These are phyloP conservation scores for Mrakia gelida DNA, from an alignment of 768 basidiomycete species.

Conservation along the genomic window DNA sequence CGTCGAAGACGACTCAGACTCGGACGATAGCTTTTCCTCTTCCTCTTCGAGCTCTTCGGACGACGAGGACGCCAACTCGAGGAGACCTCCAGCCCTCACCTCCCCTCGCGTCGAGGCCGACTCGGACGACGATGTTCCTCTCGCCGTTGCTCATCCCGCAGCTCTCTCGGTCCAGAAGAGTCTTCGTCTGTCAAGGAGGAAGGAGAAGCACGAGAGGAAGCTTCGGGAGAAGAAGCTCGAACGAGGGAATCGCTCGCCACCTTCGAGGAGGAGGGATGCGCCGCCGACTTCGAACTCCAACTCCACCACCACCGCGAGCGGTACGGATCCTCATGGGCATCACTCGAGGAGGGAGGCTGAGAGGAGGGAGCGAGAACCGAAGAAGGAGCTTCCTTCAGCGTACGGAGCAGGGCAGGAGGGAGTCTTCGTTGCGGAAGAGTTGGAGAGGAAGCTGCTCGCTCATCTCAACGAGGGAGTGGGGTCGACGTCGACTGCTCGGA, in stretches of 20 bases:
- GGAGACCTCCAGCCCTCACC: background rate
- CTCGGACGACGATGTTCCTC: conserved; percentile 65
- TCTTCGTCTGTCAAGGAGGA: conserved; percentile 52
- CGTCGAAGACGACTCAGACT: background rate
- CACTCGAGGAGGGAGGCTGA: background rate
- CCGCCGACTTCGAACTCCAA: conserved; percentile 8
- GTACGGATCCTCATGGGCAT: too few relatives aligned
- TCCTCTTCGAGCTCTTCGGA: background rate
- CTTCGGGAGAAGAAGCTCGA: conserved; percentile 14
- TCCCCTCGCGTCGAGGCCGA: conserved; percentile 6
- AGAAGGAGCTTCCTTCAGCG: conserved; percentile 23
- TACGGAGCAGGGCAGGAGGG: conserved; percentile 26
- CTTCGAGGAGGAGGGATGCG: background rate
- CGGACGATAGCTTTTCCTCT: background rate
- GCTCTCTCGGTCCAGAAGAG: conserved; percentile 77
- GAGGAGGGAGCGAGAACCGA: background rate
- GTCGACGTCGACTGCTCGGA: background rate
- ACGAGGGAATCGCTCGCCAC: background rate
- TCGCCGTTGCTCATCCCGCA: conserved; percentile 71
- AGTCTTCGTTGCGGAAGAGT: conserved; percentile 25
- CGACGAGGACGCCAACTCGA: background rate
- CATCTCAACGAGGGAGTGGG: conserved; percentile 4
- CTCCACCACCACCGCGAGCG: background rate
- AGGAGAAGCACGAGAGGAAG: conserved; percentile 29
- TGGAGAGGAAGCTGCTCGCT: conserved; percentile 25